Conservation (phyloP, 371 early-diverging fungal genomes). For the Nematocida sp. region DNA sequence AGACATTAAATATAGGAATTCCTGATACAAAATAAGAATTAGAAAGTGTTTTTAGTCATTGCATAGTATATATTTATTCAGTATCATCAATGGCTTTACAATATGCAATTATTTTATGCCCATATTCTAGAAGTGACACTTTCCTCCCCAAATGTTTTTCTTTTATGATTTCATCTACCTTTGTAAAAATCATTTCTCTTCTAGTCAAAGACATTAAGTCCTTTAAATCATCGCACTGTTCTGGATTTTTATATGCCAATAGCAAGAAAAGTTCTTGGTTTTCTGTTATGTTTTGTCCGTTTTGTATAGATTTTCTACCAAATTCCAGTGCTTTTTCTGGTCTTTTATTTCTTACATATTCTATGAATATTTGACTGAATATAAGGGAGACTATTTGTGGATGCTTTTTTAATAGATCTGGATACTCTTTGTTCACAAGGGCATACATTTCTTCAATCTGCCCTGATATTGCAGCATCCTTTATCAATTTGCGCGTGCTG, state of each 20-base stretch:
- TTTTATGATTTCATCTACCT: conserved; percentile 37
- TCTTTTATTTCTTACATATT: conserved; percentile 28
- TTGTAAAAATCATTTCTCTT: conserved; percentile 34
- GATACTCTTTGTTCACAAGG: conserved; percentile 13
- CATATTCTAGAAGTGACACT: conserved; percentile 22
- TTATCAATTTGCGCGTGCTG: conserved; percentile 23
- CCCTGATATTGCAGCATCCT: conserved; percentile 10
- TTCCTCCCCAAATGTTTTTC: conserved; percentile 16
- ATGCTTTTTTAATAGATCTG: conserved; percentile 4
- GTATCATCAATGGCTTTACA: background rate
- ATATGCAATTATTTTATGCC: conserved; percentile 2
- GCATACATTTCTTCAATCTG: conserved; percentile 19
- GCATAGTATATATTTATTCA: background rate
- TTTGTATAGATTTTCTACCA: conserved; percentile 47
- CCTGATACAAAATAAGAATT: too few species aligned
- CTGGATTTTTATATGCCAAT: conserved; percentile 57
- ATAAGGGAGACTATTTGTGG: conserved; percentile 24
- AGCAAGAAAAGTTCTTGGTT: conserved; percentile 49
- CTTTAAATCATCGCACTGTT: conserved; percentile 22
- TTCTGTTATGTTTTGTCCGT: conserved; percentile 30
- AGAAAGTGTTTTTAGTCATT: too few species aligned
- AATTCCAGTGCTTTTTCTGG: conserved; percentile 54
- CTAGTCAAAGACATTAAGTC: conserved; percentile 35
- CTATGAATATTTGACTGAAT: conserved; percentile 54
- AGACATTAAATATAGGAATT: too few species aligned